Evolutionary conservation across 2,329 filamentous ascomycete genomes (phyloP), one percentile per base, ranked within the genome.

Genomic region (Aspergillus viridinutans): DNA sequence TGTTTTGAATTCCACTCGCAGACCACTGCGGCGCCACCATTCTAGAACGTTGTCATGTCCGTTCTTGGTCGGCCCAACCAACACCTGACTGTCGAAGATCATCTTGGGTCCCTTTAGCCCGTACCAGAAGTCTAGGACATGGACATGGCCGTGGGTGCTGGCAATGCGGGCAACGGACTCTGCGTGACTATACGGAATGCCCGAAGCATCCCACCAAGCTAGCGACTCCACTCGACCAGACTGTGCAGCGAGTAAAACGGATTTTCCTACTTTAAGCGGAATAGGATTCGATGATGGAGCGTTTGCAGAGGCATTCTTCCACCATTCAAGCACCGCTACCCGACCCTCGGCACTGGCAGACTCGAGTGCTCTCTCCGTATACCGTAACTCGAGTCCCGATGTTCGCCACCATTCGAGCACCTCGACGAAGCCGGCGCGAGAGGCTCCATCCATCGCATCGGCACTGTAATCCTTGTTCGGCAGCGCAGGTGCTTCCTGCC

Each of bases 401-500:
- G 88, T 83, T 70, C 89, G 89, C 93, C 93, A 97, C 90, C 91
- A 96, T 67, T 96, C 90, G 1, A 97, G 81, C 0, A 96, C 87
- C 61, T 90, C 85, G 14, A 95, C 83, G 64, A 92, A 94, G 4
- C 93, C 92, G 57, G 90, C 88, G 54, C 89, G 87, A 1, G 90
- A 95, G 6, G 93, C 93, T 29, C 89, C 89, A 69, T 97, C 92
- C 26, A 97, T 82, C 10, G 92, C 90, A 72, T 96, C 91, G 42
- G 83, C 80, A 52, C 89, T 89, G 72, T 97, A 96, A 68, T 95
- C 90, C 69, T 93, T 92, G 59, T 89, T 90, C 2, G 91, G 80
- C 61, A 96, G 93, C 12, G 87, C 90, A 0, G 87, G 85, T 14
- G 90, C 92, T 32, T 88, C 89, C 52, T 87, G 86, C 93, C 93